Base-by-base conservation (phyloP, 1,284 basidiomycete genomes). In the Vanrija sp. region DNA sequence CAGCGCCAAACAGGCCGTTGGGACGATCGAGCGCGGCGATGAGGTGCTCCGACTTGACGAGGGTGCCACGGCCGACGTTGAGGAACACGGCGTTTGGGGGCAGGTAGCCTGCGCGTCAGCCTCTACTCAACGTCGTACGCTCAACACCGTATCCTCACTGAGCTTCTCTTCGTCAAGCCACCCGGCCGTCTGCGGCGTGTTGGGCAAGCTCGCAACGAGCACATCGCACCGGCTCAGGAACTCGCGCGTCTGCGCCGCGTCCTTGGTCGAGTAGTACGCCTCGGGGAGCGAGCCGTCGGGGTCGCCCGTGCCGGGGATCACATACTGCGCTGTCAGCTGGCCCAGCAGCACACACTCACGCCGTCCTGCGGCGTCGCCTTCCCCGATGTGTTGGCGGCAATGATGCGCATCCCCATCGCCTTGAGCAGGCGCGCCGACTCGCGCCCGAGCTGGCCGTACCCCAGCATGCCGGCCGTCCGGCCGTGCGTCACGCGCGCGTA, bases 341-440 rank as follows among this genome's bases (percentile, higher is more conserved):
- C 26, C 21, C 21, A 29, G 6, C 14, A 5, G 44, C 25, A 26
- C 19, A 19, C 14, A 51, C 71, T 51, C 49, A 74, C 70, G 14
- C 72, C 74, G n/a, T 63, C 55, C 34, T 74, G 69, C 15, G 52
- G 43, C 1, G 61, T 58, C 1, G 66, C 58, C 57, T 65, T 65
- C n/a, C 73, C 72, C 15, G 57, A 58, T 15, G 73, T 69, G 54
- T 75, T 77, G n/a, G 73, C 74, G 5, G 71, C 75, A 26, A 77
- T 68, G 51, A 75, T 63, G 5, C 61, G 55, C 61, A 71, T 68
- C 3, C 69, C 69, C 46, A 71, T 65, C 1, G 66, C 65, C 54
- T 73, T 64, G 21, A 75, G 62, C 18, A 75, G 51, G 19, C 73
- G 58, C 1, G 75, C 75, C 2, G 71, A 69, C 58, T 75, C 73